phyloP scores from a whole-genome alignment of 2,329 filamentous ascomycete genomes.

The Scopulariopsis brevicaulis region DNA sequence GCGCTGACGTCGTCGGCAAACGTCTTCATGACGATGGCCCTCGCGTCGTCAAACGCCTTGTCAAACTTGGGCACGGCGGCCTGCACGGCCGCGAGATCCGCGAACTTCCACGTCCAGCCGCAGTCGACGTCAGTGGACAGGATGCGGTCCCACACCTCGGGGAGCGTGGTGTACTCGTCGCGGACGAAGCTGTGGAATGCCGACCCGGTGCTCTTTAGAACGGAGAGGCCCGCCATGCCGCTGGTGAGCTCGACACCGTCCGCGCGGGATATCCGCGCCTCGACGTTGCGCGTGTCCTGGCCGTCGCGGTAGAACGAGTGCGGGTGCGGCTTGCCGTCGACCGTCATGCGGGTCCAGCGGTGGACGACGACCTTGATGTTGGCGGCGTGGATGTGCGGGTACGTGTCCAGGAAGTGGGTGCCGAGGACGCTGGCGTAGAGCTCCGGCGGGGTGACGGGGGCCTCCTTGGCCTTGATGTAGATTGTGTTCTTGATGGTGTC shows the following conservation, averaged over 20 bases:
- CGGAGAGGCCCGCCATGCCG: constrained; percentile 68
- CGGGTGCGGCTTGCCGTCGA: constrained; percentile 84
- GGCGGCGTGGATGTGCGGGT: constrained; percentile 77
- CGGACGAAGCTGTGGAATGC: constrained; percentile 91
- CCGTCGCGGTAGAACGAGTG: constrained; percentile 92
- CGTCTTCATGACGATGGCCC: constrained; percentile 75
- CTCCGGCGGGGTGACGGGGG: constrained; percentile 87
- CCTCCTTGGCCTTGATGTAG: constrained; percentile 89
- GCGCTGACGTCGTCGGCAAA: constrained; percentile 88
- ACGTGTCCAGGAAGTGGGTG: constrained; percentile 78
- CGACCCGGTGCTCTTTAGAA: constrained; percentile 93
- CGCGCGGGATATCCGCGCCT: constrained; percentile 56
- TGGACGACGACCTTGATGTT: constrained; percentile 76
- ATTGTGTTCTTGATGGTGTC: constrained; percentile 98
- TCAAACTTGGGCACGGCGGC: constrained; percentile 59
- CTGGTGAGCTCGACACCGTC: constrained; percentile 67
- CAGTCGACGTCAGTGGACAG: constrained; percentile 87
- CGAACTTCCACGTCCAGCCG: constrained; percentile 74
- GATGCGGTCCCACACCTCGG: constrained; percentile 90
- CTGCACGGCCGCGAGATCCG: constrained; percentile 55
- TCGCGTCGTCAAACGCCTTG: constrained; percentile 64
- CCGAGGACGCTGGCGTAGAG: constrained; percentile 79
- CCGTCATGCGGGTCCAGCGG: constrained; percentile 79
- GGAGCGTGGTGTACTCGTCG: constrained; percentile 85
- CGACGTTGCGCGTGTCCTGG: constrained; percentile 74